phyloP scores from a whole-genome alignment of 176 grass and related monocot genomes.

The Phoenix dactylifera region DNA sequence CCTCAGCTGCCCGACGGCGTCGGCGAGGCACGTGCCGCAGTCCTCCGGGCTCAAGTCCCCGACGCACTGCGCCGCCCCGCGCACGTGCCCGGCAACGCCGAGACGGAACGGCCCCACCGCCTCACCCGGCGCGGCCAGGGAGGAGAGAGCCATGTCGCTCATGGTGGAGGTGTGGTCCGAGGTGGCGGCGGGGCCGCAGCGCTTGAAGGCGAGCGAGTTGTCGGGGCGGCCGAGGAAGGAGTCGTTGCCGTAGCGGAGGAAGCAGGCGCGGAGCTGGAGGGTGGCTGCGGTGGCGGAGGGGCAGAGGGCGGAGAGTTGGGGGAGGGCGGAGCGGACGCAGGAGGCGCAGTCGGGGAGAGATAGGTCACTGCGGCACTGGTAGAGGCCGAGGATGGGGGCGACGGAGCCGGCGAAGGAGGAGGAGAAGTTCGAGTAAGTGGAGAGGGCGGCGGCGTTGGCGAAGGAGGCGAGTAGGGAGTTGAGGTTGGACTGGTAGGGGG shows the following conservation, averaged over 20 bases:
- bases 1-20: slow-evolving; percentile 4
- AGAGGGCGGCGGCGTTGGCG: slow-evolving; percentile 8
- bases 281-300: neutral
- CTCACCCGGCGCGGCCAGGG: neutral
- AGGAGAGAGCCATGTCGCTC: slow-evolving; percentile 4
- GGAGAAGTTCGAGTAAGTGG: slow-evolving; percentile 2
- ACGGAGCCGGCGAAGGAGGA: slow-evolving; percentile 4
- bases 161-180: neutral
- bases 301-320: slow-evolving; percentile 3
- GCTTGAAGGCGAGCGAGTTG: slow-evolving; percentile 6
- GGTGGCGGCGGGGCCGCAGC: neutral
- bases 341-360: slow-evolving; percentile 3
- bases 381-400: neutral
- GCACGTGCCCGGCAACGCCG: neutral
- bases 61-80: slow-evolving; percentile 9
- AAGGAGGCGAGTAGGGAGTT: slow-evolving; percentile 65
- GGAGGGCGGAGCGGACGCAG: slow-evolving; percentile 12
- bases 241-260: slow-evolving; percentile 1
- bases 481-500: slow-evolving; percentile 47
- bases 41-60: slow-evolving; percentile 1
- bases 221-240: slow-evolving; percentile 10
- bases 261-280: slow-evolving; percentile 8
- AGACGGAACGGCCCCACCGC: neutral
- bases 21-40: slow-evolving; percentile 4
- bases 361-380: slow-evolving; percentile 15